phyloP scores from a whole-genome alignment of 2,329 filamentous ascomycete species.

The Cladosporium velox region DNA sequence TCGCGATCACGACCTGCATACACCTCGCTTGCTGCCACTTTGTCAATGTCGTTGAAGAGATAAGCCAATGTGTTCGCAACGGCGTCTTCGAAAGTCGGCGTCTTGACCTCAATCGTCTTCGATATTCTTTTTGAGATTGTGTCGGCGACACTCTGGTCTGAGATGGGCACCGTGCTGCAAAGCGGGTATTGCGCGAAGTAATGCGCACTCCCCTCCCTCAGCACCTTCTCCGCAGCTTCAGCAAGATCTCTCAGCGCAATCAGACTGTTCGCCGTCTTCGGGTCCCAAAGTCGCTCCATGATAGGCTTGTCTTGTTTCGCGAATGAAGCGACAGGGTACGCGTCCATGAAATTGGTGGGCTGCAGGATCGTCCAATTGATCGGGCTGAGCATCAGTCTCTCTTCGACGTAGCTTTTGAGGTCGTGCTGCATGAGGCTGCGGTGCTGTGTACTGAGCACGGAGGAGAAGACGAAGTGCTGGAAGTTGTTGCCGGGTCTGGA shows the following conservation, averaged over 20 bases:
- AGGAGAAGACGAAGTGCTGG: constrained; percentile 42
- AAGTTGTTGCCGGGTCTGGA: constrained; percentile 28
- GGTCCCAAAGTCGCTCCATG: neutral
- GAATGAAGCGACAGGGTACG: neutral
- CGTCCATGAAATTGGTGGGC: constrained; percentile 38
- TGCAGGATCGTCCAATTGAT: constrained; percentile 42
- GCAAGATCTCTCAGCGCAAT: neutral
- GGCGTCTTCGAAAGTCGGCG: neutral
- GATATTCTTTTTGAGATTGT: neutral
- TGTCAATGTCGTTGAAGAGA: neutral
- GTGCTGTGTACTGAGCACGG: constrained; percentile 38
- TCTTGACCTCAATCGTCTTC: neutral
- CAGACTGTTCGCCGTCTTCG: neutral
- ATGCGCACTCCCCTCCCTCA: neutral
- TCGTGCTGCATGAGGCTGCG: constrained; percentile 42
- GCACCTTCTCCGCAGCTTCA: neutral
- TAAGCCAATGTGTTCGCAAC: neutral
- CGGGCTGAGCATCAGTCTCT: constrained; percentile 38
- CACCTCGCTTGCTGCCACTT: neutral
- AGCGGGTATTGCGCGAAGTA: neutral
- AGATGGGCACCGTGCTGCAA: neutral
- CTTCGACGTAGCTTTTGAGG: constrained; percentile 40
- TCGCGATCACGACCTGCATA: neutral
- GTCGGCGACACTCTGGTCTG: neutral
- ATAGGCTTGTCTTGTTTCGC: neutral